phyloP scores from a whole-genome alignment of 306 rosid genomes.

The Prinsepia uniflora region DNA sequence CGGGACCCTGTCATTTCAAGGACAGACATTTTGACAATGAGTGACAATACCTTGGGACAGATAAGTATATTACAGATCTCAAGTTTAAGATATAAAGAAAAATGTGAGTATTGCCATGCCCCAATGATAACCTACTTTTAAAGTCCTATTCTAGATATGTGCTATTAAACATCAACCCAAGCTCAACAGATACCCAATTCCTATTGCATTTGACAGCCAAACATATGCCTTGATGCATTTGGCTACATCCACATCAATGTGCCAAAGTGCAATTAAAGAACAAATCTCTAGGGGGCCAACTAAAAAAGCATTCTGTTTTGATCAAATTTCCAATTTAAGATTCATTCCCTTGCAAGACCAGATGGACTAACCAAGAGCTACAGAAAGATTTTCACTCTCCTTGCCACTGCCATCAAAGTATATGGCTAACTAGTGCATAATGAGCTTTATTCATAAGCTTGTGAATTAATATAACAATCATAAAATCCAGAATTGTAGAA shows the following conservation, averaged over 20 bases:
- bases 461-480: neutral
- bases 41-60: neutral
- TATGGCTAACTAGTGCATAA: neutral
- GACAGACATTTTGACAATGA: slow-evolving; percentile 13
- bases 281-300: neutral
- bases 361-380: neutral
- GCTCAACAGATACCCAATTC: neutral
- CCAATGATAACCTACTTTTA: neutral
- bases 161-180: neutral
- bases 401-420: neutral
- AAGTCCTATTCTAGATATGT: neutral
- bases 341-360: neutral
- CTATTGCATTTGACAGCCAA: slow-evolving; percentile 7
- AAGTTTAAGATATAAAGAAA: neutral
- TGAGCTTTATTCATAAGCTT: neutral
- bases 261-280: neutral
- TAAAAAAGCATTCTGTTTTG: neutral
- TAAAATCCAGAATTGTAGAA: neutral
- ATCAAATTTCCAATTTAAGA: neutral
- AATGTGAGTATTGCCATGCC: neutral
- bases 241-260: neutral
- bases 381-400: neutral
- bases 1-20: slow-evolving; percentile 58
- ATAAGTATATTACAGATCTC: neutral
- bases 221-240: neutral